These are phyloP conservation scores for Cucurbitaria berberidis DNA, from an alignment of 2,329 filamentous ascomycete genomes.

Conservation along the genomic window DNA sequence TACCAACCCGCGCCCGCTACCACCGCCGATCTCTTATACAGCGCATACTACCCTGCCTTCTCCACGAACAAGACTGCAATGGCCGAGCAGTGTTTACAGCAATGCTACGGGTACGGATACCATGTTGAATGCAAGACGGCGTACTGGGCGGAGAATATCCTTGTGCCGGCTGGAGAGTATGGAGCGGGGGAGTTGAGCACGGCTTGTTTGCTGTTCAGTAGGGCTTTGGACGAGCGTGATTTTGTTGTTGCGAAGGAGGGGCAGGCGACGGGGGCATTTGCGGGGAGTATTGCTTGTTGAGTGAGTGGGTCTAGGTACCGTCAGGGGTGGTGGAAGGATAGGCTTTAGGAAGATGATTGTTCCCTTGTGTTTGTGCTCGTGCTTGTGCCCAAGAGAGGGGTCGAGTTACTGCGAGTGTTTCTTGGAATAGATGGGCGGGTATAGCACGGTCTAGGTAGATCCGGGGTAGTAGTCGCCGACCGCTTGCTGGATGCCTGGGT, in stretches of 20 bases:
- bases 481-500: neutral
- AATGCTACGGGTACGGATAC: conserved; percentile 51
- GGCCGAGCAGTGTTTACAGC: conserved; percentile 46
- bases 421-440: neutral
- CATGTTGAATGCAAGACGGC: conserved; percentile 44
- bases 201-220: conserved; percentile 47
- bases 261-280: conserved; percentile 39
- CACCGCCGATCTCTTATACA: conserved; percentile 28
- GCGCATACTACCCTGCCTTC: conserved; percentile 43
- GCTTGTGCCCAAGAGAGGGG: neutral
- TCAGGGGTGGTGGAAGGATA: too few relatives aligned
- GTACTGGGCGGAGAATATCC: conserved; percentile 48
- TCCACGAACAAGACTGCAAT: conserved; percentile 34
- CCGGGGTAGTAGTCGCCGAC: too few relatives aligned
- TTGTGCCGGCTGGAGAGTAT: conserved; percentile 42
- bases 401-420: too few relatives aligned
- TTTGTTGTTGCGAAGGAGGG: conserved; percentile 39
- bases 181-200: conserved; percentile 40
- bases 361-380: too few relatives aligned
- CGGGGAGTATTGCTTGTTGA: conserved; percentile 44
- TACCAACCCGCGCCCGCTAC: conserved; percentile 33
- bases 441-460: too few relatives aligned
- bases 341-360: too few relatives aligned
- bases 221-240: conserved; percentile 29
- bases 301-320: too few relatives aligned